Percentiles rank a stretch among this genome's conserved stretches.
phyloP scores from a whole-genome alignment of 2,329 filamentous ascomycete genomes.

The Arthrobotrys musiformis region DNA sequence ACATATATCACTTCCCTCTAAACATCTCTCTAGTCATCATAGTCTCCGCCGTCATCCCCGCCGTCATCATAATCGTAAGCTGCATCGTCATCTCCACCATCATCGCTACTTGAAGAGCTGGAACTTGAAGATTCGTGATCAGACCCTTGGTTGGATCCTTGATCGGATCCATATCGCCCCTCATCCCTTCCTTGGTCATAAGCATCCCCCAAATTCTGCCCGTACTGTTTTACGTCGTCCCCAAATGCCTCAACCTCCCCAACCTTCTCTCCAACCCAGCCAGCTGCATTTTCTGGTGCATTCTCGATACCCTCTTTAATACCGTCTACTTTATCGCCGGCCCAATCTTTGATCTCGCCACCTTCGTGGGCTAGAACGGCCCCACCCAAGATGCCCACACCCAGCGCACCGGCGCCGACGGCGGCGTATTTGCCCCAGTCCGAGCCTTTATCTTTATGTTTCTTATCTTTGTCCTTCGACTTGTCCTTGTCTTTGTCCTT shows the following conservation, averaged over 20 bases:
- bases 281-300: slow-evolving; percentile 15
- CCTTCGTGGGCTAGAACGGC: slow-evolving; percentile 37
- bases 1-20: no score
- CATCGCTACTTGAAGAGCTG: slow-evolving; percentile 7
- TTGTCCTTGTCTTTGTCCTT: slow-evolving; percentile 28
- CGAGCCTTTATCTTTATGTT: slow-evolving; percentile 32
- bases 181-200: slow-evolving; percentile 43
- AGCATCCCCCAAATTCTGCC: slow-evolving; percentile 22
- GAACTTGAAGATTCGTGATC: background rate
- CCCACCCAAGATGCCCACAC: slow-evolving; percentile 45
- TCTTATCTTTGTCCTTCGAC: background rate
- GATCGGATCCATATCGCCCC: slow-evolving; percentile 24
- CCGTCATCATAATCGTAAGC: slow-evolving; percentile 30
- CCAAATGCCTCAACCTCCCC: slow-evolving; percentile 31
- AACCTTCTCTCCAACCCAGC: slow-evolving; percentile 32
- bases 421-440: slow-evolving; percentile 48
- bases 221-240: slow-evolving; percentile 32
- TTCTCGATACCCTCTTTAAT: slow-evolving; percentile 26
- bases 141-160: no score
- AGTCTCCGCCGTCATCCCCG: slow-evolving; percentile 20
- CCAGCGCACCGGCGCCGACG: slow-evolving; percentile 30
- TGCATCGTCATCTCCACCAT: slow-evolving; percentile 1
- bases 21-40: background rate
- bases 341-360: slow-evolving; percentile 17
- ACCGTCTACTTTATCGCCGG: slow-evolving; percentile 21